These are phyloP conservation scores for Calycina herbarum DNA, from an alignment of 2,329 filamentous ascomycete genomes.

Conservation along the genomic window DNA sequence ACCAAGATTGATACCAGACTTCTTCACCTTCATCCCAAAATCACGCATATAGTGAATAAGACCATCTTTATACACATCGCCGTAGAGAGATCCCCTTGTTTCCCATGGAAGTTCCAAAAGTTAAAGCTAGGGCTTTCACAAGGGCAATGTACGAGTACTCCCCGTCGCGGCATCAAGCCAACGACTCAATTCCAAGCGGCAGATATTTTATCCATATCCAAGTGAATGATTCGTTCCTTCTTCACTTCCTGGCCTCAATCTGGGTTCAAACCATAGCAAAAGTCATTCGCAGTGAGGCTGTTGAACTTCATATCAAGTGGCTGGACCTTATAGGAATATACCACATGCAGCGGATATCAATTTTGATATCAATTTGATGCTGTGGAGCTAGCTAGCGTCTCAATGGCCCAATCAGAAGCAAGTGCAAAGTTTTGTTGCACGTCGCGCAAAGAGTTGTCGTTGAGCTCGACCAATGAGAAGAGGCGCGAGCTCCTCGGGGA, in stretches of 20 bases:
- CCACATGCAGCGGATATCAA: not conserved
- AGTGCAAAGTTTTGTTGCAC: not conserved
- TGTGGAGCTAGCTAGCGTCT: not conserved
- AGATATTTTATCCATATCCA: not conserved
- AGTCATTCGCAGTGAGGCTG: not conserved
- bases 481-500: not conserved
- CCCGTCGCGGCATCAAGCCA: not conserved
- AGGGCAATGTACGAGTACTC: not conserved
- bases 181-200: not conserved
- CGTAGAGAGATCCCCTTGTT: too few relatives aligned
- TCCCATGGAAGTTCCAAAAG: not conserved
- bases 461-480: not conserved
- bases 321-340: not conserved
- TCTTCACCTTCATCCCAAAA: not conserved
- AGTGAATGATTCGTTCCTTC: not conserved
- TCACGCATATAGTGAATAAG: not conserved
- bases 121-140: not conserved
- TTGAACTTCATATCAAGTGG: not conserved
- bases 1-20: not conserved
- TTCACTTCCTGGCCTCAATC: too few relatives aligned
- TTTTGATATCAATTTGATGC: not conserved
- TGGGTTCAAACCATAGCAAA: too few relatives aligned
- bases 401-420: not conserved
- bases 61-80: not conserved
- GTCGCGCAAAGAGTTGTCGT: not conserved